Base-by-base conservation (phyloP, 208 protist species). In the Trypanosoma cruzi region DNA sequence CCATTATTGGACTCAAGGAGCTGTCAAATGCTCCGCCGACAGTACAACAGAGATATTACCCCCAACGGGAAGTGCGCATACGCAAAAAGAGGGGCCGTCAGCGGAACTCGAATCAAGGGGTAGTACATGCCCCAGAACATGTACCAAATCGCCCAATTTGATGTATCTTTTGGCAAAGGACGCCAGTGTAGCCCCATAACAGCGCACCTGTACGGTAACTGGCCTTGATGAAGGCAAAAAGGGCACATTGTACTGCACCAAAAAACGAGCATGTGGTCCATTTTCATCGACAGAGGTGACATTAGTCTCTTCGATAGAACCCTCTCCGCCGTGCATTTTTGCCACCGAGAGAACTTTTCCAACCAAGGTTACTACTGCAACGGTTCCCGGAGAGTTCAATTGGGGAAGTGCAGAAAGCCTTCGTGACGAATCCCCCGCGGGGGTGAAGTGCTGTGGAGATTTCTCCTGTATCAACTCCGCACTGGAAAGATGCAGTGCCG, bases 11-110 rank as follows among this genome's bases (percentile, higher is more conserved):
- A 32, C 37, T 65, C 52, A 77, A 26, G 5, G 34, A 10, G 34
- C 49, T 32, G 55, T 24, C 14, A n/a, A 50, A 46, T 46, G 11
- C n/a, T 64, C 57, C 22, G 73, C 55, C 22, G 58, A 32, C 8
- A 80, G 29, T 11, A 95, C 75, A 68, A 93, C 80, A 40, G 90
- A 90, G 13, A 94, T 79, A 73, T 94, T 94, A 37, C 91, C 91
- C 18, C 91, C 91, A 28, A 85, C 71, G 2, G 89, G 84, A 48
- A 93, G 82, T 34, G 83, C 85, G 57, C 79, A 85, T 16, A 96
- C 75, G 32, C 75, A 79, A 80, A 70, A 79, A 67, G 20, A 42
- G 24, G 67, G 67, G 36, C 49, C 63, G n/a, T 52, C 64, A 26
- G 54, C 32, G 36, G 56, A 56, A 1, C 26, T n/a, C n/a, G 59